Conservation (phyloP, 2,329 filamentous ascomycete species). For the Pyrenochaeta sp. region DNA sequence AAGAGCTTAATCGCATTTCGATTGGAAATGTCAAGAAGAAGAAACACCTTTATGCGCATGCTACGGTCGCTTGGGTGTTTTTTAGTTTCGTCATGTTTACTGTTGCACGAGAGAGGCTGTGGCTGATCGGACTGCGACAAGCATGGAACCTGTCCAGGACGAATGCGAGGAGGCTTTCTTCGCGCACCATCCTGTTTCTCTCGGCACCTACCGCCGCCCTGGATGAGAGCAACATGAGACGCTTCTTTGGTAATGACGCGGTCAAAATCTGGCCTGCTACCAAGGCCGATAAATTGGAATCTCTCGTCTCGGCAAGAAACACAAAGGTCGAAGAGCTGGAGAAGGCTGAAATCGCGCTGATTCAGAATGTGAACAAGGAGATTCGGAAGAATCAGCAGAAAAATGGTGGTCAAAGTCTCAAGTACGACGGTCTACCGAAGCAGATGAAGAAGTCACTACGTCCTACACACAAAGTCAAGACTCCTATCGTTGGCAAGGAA, state of each 20-base stretch:
- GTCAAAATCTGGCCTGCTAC: constrained; percentile 84
- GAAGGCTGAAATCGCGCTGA: constrained; percentile 83
- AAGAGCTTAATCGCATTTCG: constrained; percentile 77
- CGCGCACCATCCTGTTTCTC: constrained; percentile 87
- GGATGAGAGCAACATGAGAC: constrained; percentile 76
- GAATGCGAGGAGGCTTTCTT: constrained; percentile 85
- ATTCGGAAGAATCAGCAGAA: constrained; percentile 70
- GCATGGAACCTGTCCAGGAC: constrained; percentile 87
- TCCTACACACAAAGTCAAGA: constrained; percentile 46
- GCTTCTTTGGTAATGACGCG: constrained; percentile 81
- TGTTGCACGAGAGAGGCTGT: constrained; percentile 86
- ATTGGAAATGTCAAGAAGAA: constrained; percentile 77
- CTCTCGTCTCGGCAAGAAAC: constrained; percentile 82
- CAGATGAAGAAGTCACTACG: constrained; percentile 70
- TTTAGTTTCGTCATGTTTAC: constrained; percentile 87
- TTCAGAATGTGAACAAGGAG: constrained; percentile 77
- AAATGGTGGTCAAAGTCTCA: constrained; percentile 55
- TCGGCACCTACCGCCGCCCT: constrained; percentile 82
- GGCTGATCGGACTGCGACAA: constrained; percentile 90
- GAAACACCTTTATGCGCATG: constrained; percentile 76
- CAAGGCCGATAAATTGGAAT: constrained; percentile 77
- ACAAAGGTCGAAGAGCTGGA: constrained; percentile 83
- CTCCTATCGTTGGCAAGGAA: constrained; percentile 75
- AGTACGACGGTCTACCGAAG: constrained; percentile 58
- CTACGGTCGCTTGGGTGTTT: constrained; percentile 81